phyloP scores from a whole-genome alignment of 169 alveolate species.

The Cyclospora cayetanensis region DNA sequence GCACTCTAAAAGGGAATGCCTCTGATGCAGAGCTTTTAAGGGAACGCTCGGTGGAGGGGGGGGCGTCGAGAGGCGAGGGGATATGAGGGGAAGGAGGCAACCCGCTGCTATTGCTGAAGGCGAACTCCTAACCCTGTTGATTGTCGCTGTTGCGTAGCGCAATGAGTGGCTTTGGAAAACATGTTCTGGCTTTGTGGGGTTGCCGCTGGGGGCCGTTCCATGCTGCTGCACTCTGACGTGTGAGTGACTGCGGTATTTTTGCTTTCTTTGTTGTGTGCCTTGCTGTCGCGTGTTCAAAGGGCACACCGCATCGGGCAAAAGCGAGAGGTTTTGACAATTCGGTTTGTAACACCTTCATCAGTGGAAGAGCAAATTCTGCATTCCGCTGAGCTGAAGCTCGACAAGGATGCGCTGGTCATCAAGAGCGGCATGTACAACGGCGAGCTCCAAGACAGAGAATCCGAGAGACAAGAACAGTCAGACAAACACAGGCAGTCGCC shows the following conservation, averaged over 20 bases:
- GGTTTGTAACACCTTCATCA: conserved; percentile 92
- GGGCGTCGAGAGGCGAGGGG: too few relatives aligned
- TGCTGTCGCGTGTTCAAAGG: conserved; percentile 75
- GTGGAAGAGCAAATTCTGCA: conserved; percentile 95
- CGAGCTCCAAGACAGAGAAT: conserved; percentile 60
- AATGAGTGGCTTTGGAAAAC: too few relatives aligned
- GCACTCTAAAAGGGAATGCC: too few relatives aligned
- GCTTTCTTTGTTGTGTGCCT: conserved; percentile 79
- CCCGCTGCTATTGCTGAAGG: too few relatives aligned
- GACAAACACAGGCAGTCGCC: background rate
- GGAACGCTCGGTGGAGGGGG: too few relatives aligned
- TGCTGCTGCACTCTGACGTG: background rate
- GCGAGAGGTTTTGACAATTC: conserved; percentile 90
- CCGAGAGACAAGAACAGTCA: conserved; percentile 58
- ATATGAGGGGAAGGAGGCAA: too few relatives aligned
- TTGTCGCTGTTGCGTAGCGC: too few relatives aligned
- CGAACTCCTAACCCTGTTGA: too few relatives aligned
- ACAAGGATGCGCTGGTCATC: conserved; percentile 81
- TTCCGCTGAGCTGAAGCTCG: conserved; percentile 86
- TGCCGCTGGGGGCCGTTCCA: too few relatives aligned
- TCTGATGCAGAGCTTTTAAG: too few relatives aligned
- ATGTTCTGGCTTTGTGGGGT: too few relatives aligned
- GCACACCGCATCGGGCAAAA: conserved; percentile 97
- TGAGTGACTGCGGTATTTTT: background rate
- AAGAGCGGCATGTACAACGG: conserved; percentile 80